Evolutionary conservation across 257 asterid species (phyloP), one percentile per base, ranked within the genome.

Genomic region (Jacaranda copaia): DNA sequence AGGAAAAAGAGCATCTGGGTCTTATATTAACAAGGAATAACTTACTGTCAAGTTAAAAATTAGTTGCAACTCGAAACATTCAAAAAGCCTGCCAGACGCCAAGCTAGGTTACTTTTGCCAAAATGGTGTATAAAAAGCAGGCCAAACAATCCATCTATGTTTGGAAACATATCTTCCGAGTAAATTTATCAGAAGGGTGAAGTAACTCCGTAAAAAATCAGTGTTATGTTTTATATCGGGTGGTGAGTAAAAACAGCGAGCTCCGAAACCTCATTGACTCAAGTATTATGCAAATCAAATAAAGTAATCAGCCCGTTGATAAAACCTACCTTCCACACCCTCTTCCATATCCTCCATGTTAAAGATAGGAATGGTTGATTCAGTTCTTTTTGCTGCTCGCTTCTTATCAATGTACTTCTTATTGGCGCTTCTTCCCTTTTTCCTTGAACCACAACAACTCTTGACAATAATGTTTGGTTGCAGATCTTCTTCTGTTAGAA

Each of bases 401-500:
- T 81, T 81, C 72, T 81, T 84, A 18, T 84, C 86, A 58, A 59
- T 79, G 78, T 86, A 81, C 83, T 84, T 86, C 73, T 81, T 86
- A 69, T 85, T 77, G 52, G 66, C 66, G 51, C 45, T 73, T 73
- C 68, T 77, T 5, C 83, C 87, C 81, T 87, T 87, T 82, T 85
- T 89, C 75, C 93, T 83, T 46, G 91, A 70, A 43, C 91, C 91
- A 73, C 91, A 89, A 80, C 93, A 89, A 81, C 93, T 85, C 79
- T 81, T 89, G 76, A 89, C 86, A 63, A 89, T 81, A 62, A 89
- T 87, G 60, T 85, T 87, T 60, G 93, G 93, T 61, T 85, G 89
- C 75, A 89, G 59, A 84, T 89, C 93, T 75, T 78, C 91, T 83
- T 87, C 91, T 0, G 91, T 85, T 32, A 87, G 81, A 71, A 85